Evolutionary conservation across 1,284 basidiomycete species (phyloP), one percentile per base, ranked within the genome.

Genomic region (Ceratobasidium sp.): DNA sequence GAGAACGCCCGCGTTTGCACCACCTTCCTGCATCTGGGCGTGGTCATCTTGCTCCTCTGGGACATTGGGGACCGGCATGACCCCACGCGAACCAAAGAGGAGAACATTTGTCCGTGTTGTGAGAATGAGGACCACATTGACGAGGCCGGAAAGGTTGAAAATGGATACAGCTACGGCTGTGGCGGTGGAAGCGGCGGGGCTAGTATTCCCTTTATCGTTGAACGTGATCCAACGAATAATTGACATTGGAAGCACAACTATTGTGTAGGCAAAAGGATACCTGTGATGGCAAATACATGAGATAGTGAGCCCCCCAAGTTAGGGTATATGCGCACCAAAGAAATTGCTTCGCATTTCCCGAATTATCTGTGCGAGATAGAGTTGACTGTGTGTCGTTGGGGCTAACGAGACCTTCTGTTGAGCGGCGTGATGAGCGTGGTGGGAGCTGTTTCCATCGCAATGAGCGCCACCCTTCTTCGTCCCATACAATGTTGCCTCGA

Each of bases 261-360:
- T 63, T 13, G 76, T 75, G 58, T 78, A 79, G 16, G 75, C 71
- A 31, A 77, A 27, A 2, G 78, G 78, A 51, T 79, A 79, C 77
- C 78, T 79, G 68, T 1, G 6, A n/a, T 14, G 63, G 54, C 3
- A n/a, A 46, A 19, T 34, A 56, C n/a, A 31, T 51, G 43, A 22
- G 51, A 59, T 29, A 63, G 49, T 7, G 54, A 27, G 27, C 62
- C 46, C 8, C 71, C 66, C 41, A 65, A 49, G 56, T 61, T 54
- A 69, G 76, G 46, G 24, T 51, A 39, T 62, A 75, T 62, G 48
- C 75, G 39, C 49, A 56, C 69, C 74, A 74, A 14, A 68, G 59
- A 19, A 66, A 61, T 11, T 31, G 62, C 22, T 31, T 34, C 4
- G 61, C 43, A 29, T 31, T 64, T 31, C 54, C 34, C 14, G 27